phyloP scores from a whole-genome alignment of 2,329 filamentous ascomycete species.

The Chaetomium sp. region DNA sequence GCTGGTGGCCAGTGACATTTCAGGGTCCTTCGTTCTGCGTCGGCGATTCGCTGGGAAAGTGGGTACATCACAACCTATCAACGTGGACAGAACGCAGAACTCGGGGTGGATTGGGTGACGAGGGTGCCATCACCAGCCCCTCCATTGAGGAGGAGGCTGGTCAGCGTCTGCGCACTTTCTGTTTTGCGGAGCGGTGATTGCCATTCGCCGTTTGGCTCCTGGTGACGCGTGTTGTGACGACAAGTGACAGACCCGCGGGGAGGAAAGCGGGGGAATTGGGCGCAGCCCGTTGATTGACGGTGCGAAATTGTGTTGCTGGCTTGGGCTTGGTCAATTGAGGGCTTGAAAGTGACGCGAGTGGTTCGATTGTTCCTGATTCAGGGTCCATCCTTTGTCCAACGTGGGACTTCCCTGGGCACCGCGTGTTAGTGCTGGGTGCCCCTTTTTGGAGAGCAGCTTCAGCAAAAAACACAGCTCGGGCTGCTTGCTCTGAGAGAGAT shows the following conservation, averaged over 20 bases:
- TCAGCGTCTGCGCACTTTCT: slow-evolving; percentile 12
- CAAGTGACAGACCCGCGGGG: neutral
- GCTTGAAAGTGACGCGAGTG: neutral
- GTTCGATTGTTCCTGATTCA: neutral
- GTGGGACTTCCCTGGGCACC: slow-evolving; percentile 12
- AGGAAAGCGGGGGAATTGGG: slow-evolving; percentile 1
- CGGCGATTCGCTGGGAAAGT: slow-evolving; percentile 37
- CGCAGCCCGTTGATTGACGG: neutral
- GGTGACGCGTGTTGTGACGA: slow-evolving; percentile 21
- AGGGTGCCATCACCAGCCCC: slow-evolving; percentile 27
- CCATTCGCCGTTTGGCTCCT: slow-evolving; percentile 21
- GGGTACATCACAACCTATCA: slow-evolving; percentile 37
- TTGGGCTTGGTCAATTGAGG: neutral
- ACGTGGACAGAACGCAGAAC: slow-evolving; percentile 37
- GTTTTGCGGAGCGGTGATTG: slow-evolving; percentile 16
- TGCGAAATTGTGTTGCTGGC: neutral
- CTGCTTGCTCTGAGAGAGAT: neutral
- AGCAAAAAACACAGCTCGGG: neutral
- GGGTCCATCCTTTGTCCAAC: slow-evolving; percentile 6
- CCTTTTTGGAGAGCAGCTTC: neutral
- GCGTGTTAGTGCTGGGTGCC: neutral
- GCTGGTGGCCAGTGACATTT: slow-evolving; percentile 20
- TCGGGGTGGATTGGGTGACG: slow-evolving; percentile 39
- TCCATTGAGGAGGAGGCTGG: slow-evolving; percentile 8
- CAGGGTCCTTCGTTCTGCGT: slow-evolving; percentile 24